Evolutionary conservation across 495 filamentous ascomycete species (phyloP), one percentile per base, ranked within the genome.

Genomic region (Hyphodiscus hymeniophilus): DNA sequence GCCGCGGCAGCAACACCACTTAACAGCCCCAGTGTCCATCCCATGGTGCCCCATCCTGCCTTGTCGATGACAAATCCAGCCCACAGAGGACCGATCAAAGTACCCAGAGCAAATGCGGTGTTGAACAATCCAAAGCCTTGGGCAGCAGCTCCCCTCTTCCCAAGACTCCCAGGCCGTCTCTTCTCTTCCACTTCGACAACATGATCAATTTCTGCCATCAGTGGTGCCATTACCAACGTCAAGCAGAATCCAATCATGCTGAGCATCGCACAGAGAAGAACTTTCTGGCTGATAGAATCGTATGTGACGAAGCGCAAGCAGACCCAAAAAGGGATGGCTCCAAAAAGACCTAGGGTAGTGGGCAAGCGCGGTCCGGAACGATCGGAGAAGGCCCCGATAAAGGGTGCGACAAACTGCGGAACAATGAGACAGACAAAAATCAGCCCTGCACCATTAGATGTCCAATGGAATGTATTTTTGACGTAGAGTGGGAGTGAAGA

Each of bases 341-440:
- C 43, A 13, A 82, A 54, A 53, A 90, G 85, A 0, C 80, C 86
- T 3, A 65, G 60, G 0, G 79, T 64, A 0, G 76, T 72, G 1
- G 79, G 69, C 61, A 73, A 79, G 13, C 80, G 76, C 2, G 82
- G 74, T 26, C 72, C 77, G 45, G 69, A 71, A 42, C 62, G 70
- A 66, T 84, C 80, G 31, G 67, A 71, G 42, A 84, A 57, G 52
- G 56, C 65, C 17, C 87, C 86, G 32, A 81, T 68, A 3, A 85
- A 44, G 0, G 87, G 85, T 2, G 78, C 76, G 26, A 79, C 50
- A 43, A 83, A 81, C 35, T 70, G 76, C 8, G 73, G 78, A 38
- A 77, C 63, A 38, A 83, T 76, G 24, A 86, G 52, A 10, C 81
- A 75, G 6, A 89, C 70, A 60, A 90, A 89, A 11, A 88, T 69